phyloP scores from a whole-genome alignment of 2,329 filamentous ascomycete species.

The Trichoderma sp. region DNA sequence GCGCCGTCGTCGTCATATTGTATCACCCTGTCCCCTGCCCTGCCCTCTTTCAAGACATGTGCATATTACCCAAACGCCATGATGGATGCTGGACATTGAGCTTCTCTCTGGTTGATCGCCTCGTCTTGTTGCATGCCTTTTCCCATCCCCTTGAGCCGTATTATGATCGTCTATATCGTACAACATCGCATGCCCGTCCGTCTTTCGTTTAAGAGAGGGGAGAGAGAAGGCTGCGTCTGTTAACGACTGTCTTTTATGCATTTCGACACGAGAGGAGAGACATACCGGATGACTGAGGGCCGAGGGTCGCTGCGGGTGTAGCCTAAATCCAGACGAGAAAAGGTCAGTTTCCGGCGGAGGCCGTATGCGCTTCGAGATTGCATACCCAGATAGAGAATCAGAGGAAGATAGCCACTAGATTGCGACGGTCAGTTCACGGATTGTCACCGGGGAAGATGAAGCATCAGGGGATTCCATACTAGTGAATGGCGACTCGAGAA shows the following conservation, averaged over 20 bases:
- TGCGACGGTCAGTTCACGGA: conserved; percentile 33
- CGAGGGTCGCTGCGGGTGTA: conserved; percentile 93
- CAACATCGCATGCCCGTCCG: not conserved
- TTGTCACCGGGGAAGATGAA: not conserved
- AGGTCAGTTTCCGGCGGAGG: conserved; percentile 26
- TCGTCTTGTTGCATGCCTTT: not conserved
- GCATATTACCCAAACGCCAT: conserved; percentile 25
- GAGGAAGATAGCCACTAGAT: conserved; percentile 82
- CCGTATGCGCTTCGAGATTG: conserved; percentile 23
- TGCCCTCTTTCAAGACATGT: not conserved
- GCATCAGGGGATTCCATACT: conserved; percentile 55
- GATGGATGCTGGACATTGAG: conserved; percentile 25
- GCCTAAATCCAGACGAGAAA: conserved; percentile 47
- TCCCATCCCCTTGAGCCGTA: not conserved
- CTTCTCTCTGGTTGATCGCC: conserved; percentile 8
- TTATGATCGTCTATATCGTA: conserved; percentile 15
- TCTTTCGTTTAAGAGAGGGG: conserved; percentile 54
- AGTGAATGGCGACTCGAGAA: conserved; percentile 90
- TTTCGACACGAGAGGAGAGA: not conserved
- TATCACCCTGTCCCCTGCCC: not conserved
- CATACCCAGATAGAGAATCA: conserved; percentile 94
- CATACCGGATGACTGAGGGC: conserved; percentile 65
- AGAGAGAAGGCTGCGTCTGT: conserved; percentile 53
- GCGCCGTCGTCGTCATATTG: not conserved
- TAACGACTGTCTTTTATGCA: not conserved